Evolutionary conservation across 2,329 filamentous ascomycete genomes (phyloP).

Genomic region (Aspergillus puulaauensis): DNA sequence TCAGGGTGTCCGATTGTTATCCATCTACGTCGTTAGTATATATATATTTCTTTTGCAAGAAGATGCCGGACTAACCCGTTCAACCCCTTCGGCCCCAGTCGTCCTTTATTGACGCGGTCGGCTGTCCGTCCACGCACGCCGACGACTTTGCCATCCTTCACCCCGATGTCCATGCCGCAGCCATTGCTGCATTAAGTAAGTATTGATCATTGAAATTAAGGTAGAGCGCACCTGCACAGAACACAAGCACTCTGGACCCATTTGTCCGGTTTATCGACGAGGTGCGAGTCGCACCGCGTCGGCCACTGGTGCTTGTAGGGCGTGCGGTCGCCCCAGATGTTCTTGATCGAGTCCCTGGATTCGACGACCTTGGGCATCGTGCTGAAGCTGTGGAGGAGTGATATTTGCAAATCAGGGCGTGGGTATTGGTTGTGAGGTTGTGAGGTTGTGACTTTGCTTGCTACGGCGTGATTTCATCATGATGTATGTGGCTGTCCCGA

Average conservation of each 20-base stretch:
- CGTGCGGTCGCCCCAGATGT: conserved; percentile 33
- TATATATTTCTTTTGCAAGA: background rate
- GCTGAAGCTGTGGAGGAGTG: no score
- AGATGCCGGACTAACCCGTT: conserved; percentile 23
- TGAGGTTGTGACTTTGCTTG: no score
- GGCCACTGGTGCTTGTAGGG: conserved; percentile 39
- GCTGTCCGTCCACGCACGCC: conserved; percentile 34
- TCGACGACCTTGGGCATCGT: conserved; percentile 10
- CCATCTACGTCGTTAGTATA: conserved; percentile 21
- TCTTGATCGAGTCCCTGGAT: conserved; percentile 29
- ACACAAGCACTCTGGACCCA: conserved; percentile 43
- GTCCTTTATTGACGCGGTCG: conserved; percentile 37
- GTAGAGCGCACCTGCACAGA: conserved; percentile 34
- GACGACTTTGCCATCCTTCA: conserved; percentile 38
- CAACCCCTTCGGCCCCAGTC: conserved; percentile 37
- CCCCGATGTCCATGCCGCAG: conserved; percentile 36
- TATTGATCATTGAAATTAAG: background rate
- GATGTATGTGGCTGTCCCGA: no score
- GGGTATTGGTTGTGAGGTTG: no score
- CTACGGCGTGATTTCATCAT: no score
- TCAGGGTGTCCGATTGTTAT: conserved; percentile 28
- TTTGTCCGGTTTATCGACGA: conserved; percentile 35
- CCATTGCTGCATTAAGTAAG: conserved; percentile 30
- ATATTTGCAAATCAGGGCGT: no score
- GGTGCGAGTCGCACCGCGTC: conserved; percentile 27